These are phyloP conservation scores for Lagerstroemia speciosa DNA, from an alignment of 345 rosid genomes.

Conservation along the genomic window DNA sequence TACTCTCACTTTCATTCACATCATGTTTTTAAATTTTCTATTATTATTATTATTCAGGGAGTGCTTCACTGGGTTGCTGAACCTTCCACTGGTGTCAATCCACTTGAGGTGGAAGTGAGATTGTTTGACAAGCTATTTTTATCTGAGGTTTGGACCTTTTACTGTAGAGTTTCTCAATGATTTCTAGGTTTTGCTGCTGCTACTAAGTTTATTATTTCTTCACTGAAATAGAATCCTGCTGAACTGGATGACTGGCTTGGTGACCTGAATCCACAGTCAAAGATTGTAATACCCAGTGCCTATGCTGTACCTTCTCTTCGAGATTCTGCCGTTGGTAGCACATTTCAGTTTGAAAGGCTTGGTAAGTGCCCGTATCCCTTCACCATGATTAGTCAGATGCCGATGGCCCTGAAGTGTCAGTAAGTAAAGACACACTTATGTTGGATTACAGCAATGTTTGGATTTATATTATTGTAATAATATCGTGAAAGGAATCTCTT, in stretches of 20 bases:
- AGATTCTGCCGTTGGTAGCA: constrained; percentile 54
- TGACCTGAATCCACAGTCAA: constrained; percentile 68
- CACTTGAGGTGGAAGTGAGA: constrained; percentile 79
- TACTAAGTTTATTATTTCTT: not conserved
- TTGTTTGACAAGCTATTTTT: constrained; percentile 80
- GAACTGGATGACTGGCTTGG: constrained; percentile 76
- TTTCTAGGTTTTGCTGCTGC: not conserved
- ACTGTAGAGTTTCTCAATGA: not conserved
- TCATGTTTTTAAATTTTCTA: not conserved
- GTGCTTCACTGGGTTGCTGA: constrained; percentile 96
- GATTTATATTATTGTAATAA: too few species aligned
- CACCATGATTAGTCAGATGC: not conserved
- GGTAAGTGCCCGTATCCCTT: constrained; percentile 33
- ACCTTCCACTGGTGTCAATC: constrained; percentile 53
- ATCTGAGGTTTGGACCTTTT: constrained; percentile 51
- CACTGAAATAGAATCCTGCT: constrained; percentile 61
- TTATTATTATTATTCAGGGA: constrained; percentile 39
- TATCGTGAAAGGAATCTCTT: not conserved
- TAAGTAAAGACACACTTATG: not conserved
- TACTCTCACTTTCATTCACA: not conserved
- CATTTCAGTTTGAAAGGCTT: constrained; percentile 87
- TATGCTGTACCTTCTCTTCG: constrained; percentile 52
- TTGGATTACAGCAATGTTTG: not conserved
- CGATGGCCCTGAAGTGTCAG: not conserved
- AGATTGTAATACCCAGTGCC: constrained; percentile 48